Percentiles rank a stretch among this genome's conserved stretches.
These are phyloP conservation scores for Penicillium canescens DNA, from an alignment of 495 filamentous ascomycete genomes.

Conservation along the genomic window DNA sequence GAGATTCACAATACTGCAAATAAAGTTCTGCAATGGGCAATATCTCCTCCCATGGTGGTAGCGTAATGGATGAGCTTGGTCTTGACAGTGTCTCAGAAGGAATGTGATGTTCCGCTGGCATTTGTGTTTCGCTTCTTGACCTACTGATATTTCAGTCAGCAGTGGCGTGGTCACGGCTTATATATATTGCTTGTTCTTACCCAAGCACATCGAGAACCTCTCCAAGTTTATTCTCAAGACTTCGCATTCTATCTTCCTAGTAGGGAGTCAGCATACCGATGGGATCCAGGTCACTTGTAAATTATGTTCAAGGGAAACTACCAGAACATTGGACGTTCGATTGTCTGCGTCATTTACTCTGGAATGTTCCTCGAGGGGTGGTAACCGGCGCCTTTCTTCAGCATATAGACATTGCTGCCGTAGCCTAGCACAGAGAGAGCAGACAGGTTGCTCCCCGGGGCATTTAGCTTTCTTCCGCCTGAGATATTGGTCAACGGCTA, in stretches of 20 bases:
- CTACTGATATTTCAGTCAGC: background rate
- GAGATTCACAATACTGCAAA: constrained; percentile 46
- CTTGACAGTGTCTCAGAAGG: constrained; percentile 8
- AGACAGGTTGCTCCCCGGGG: constrained; percentile 48
- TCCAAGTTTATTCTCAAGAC: constrained; percentile 40
- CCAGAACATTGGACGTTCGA: constrained; percentile 22
- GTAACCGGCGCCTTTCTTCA: constrained; percentile 34
- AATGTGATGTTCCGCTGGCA: background rate
- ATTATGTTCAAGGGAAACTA: constrained; percentile 5
- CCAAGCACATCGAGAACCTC: constrained; percentile 35
- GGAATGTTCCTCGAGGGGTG: constrained; percentile 10
- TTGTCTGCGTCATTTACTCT: constrained; percentile 8
- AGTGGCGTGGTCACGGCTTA: background rate
- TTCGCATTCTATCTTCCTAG: constrained; percentile 43
- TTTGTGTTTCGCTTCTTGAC: constrained; percentile 11
- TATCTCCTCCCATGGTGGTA: constrained; percentile 46
- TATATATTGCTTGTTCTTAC: constrained; percentile 11
- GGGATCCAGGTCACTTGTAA: background rate
- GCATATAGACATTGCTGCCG: constrained; percentile 44
- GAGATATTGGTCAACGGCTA: constrained; percentile 5
- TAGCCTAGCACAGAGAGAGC: constrained; percentile 46
- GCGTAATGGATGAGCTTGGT: constrained; percentile 10
- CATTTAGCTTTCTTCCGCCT: constrained; percentile 53
- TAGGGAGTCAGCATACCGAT: background rate
- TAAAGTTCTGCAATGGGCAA: constrained; percentile 39